phyloP scores from a whole-genome alignment of 225 moss, liverwort and hornwort species.

The Bryum argenteum region DNA sequence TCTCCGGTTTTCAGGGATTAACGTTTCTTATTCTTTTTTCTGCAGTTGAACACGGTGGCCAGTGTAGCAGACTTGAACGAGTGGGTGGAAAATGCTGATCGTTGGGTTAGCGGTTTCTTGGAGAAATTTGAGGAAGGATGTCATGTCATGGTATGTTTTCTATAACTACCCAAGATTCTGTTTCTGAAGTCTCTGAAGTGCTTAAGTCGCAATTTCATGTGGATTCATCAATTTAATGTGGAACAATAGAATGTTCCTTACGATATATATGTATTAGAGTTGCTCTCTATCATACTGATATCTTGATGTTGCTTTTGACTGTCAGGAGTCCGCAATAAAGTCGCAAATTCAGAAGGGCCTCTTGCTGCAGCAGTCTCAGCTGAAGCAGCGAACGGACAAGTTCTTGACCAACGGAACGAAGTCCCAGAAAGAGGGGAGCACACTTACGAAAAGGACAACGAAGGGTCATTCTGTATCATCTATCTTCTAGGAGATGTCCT shows the following conservation, averaged over 20 bases:
- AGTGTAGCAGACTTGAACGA: conserved; percentile 90
- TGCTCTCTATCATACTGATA: background rate
- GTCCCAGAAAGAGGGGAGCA: conserved; percentile 58
- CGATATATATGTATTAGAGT: background rate
- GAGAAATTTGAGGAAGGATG: conserved; percentile 99
- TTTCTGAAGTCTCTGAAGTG: background rate
- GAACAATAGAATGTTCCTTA: background rate
- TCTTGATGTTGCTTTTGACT: conserved; percentile 6
- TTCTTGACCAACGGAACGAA: conserved; percentile 63
- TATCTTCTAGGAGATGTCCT: conserved; percentile 39
- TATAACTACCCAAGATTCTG: background rate
- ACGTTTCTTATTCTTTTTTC: background rate
- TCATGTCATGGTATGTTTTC: conserved; percentile 80
- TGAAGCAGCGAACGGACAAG: conserved; percentile 69
- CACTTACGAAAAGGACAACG: conserved; percentile 43
- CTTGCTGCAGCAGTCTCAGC: conserved; percentile 69
- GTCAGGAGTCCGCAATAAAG: conserved; percentile 91
- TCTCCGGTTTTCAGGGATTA: background rate
- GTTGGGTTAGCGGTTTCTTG: conserved; percentile 97
- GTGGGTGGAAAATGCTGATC: conserved; percentile 99
- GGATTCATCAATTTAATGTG: background rate
- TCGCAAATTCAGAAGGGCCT: conserved; percentile 89
- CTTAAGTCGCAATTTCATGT: background rate
- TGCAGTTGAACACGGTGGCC: conserved; percentile 84
- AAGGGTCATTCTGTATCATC: conserved; percentile 65